Percentiles rank a stretch among this genome's conserved stretches.
Evolutionary conservation across 2,329 filamentous ascomycete genomes (phyloP).

Genomic region (Clarireedia monteithiana): DNA sequence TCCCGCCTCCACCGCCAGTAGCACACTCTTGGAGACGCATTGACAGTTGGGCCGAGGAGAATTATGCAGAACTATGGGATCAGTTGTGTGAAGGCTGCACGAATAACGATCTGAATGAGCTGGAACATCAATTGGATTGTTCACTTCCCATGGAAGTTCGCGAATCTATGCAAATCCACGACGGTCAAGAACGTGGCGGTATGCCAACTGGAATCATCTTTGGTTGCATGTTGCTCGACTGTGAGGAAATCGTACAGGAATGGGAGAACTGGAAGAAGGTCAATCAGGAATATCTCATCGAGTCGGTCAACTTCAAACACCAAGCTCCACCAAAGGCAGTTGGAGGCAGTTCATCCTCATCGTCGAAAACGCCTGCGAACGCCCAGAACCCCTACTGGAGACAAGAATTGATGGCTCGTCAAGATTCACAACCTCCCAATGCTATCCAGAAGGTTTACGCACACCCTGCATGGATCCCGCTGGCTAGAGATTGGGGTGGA

Average conservation of each 20-base stretch:
- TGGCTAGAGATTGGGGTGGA: slow-evolving; percentile 96
- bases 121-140: slow-evolving; percentile 93
- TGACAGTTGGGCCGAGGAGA: slow-evolving; percentile 86
- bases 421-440: slow-evolving; percentile 81
- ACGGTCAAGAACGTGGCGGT: slow-evolving; percentile 94
- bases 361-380: slow-evolving; percentile 53
- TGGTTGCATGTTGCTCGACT: slow-evolving; percentile 90
- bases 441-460: slow-evolving; percentile 89
- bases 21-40: slow-evolving; percentile 90
- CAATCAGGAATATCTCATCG: slow-evolving; percentile 72
- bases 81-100: slow-evolving; percentile 90
- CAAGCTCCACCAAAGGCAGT: slow-evolving; percentile 64
- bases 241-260: slow-evolving; percentile 95
- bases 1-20: slow-evolving; percentile 82
- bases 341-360: slow-evolving; percentile 57
- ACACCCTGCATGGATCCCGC: slow-evolving; percentile 89
- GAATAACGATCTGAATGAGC: slow-evolving; percentile 88
- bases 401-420: slow-evolving; percentile 72
- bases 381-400: slow-evolving; percentile 62
- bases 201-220: slow-evolving; percentile 89
- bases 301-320: slow-evolving; percentile 47
- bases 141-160: slow-evolving; percentile 88
- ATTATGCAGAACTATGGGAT: slow-evolving; percentile 91
- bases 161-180: slow-evolving; percentile 83
- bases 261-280: slow-evolving; percentile 96